Conservation (phyloP, 106 monocot genomes). For the Dioscorea alata region DNA sequence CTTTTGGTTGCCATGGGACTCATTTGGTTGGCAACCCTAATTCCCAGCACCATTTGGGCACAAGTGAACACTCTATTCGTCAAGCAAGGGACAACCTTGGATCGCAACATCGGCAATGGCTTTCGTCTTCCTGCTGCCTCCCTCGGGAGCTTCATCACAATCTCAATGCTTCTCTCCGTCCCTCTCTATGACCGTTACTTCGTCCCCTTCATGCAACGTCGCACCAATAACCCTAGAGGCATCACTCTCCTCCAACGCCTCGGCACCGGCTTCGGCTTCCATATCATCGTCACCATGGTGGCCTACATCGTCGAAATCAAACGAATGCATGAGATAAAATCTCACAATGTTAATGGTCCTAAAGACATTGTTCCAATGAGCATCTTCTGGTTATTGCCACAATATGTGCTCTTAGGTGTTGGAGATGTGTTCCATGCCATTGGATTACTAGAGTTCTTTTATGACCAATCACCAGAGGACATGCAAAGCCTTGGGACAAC, state of each 20-base stretch:
- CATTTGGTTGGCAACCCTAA: slow-evolving; percentile 47
- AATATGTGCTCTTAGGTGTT: slow-evolving; percentile 59
- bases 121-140: slow-evolving; percentile 70
- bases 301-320: slow-evolving; percentile 40
- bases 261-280: slow-evolving; percentile 52
- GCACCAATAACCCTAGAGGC: slow-evolving; percentile 61
- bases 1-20: slow-evolving; percentile 40
- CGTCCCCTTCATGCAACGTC: slow-evolving; percentile 43
- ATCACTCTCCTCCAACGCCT: slow-evolving; percentile 70
- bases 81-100: slow-evolving; percentile 76
- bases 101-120: slow-evolving; percentile 28
- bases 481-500: slow-evolving; percentile 75
- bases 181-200: slow-evolving; percentile 62
- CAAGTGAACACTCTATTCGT: slow-evolving; percentile 77
- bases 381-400: slow-evolving; percentile 73
- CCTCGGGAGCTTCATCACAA: slow-evolving; percentile 48
- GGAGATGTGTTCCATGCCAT: slow-evolving; percentile 61
- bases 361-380: slow-evolving; percentile 49
- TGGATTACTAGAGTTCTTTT: slow-evolving; percentile 74
- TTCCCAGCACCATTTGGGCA: slow-evolving; percentile 57
- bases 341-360: background rate
- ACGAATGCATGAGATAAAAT: slow-evolving; percentile 25
- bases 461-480: slow-evolving; percentile 76
- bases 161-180: slow-evolving; percentile 54
- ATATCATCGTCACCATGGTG: slow-evolving; percentile 26